Conservation (phyloP, 192 early-diverging fungal genomes). For the Coemansia sp. region DNA sequence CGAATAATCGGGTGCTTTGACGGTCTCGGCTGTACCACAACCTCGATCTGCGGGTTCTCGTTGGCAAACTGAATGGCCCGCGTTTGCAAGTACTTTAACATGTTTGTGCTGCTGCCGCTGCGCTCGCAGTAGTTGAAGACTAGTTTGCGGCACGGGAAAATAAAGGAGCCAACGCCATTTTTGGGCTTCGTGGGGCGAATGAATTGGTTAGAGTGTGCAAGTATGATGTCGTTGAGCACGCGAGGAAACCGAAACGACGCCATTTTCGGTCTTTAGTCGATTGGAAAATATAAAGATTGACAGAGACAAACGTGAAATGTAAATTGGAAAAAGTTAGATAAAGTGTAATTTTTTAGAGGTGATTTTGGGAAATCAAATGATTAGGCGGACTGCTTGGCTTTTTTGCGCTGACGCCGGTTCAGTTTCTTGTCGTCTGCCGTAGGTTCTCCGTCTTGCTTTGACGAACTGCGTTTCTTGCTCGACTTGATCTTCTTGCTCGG, state of each 20-base stretch:
- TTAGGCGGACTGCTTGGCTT: slow-evolving; percentile 15
- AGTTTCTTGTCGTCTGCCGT: slow-evolving; percentile 11
- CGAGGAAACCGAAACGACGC: slow-evolving; percentile 39
- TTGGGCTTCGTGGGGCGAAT: slow-evolving; percentile 37
- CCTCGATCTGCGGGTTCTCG: slow-evolving; percentile 75
- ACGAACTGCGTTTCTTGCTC: not conserved
- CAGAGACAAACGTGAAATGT: not conserved
- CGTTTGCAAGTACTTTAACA: slow-evolving; percentile 72
- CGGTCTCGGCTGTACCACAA: slow-evolving; percentile 69
- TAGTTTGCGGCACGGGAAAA: slow-evolving; percentile 72
- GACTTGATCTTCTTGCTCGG: not conserved
- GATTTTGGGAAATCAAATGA: too few relatives aligned
- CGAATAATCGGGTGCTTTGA: slow-evolving; percentile 70
- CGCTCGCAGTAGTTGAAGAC: slow-evolving; percentile 84
- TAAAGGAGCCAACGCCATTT: slow-evolving; percentile 74
- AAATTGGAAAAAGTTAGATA: too few relatives aligned
- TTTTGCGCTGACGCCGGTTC: slow-evolving; percentile 47
- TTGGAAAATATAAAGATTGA: slow-evolving; percentile 2
- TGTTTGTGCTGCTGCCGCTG: slow-evolving; percentile 70
- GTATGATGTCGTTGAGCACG: slow-evolving; percentile 40
- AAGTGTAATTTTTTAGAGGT: too few relatives aligned
- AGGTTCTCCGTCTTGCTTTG: not conserved
- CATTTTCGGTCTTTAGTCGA: slow-evolving; percentile 13
- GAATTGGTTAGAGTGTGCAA: slow-evolving; percentile 28
- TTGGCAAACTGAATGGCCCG: slow-evolving; percentile 59